Evolutionary conservation across 148 eudicot species (phyloP).

Genomic region (Heliamphora exappendiculata): DNA sequence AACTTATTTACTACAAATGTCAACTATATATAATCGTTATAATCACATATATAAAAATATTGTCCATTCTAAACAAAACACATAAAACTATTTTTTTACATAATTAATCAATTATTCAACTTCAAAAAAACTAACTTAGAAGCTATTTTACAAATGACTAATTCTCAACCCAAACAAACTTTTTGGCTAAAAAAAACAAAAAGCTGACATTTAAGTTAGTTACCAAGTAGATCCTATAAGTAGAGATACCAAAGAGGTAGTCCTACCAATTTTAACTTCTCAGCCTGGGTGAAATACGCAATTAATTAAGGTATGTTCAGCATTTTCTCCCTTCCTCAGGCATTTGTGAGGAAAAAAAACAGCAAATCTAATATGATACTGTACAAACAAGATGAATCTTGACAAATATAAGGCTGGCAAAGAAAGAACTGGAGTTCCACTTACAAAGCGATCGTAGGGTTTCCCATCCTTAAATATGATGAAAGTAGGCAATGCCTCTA

Average conservation of each 20-base stretch:
- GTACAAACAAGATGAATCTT: background rate
- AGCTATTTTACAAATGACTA: too few species aligned
- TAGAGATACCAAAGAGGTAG: background rate
- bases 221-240: too few species aligned
- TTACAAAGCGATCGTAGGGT: slow-evolving; percentile 83
- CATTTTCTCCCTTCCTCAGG: background rate
- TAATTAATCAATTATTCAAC: too few species aligned
- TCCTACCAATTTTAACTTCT: background rate
- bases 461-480: slow-evolving; percentile 79
- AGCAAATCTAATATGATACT: background rate
- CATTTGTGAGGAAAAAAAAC: background rate
- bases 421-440: slow-evolving; percentile 15
- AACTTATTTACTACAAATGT: too few species aligned
- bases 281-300: background rate
- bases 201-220: too few species aligned
- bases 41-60: too few species aligned
- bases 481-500: slow-evolving; percentile 86
- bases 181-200: too few species aligned
- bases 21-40: too few species aligned
- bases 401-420: background rate
- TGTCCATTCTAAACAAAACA: too few species aligned
- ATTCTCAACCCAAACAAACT: too few species aligned
- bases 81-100: too few species aligned
- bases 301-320: background rate
- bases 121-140: too few species aligned